Conservation (phyloP, 768 basidiomycete genomes). For the Leccinum disarticulatum region DNA sequence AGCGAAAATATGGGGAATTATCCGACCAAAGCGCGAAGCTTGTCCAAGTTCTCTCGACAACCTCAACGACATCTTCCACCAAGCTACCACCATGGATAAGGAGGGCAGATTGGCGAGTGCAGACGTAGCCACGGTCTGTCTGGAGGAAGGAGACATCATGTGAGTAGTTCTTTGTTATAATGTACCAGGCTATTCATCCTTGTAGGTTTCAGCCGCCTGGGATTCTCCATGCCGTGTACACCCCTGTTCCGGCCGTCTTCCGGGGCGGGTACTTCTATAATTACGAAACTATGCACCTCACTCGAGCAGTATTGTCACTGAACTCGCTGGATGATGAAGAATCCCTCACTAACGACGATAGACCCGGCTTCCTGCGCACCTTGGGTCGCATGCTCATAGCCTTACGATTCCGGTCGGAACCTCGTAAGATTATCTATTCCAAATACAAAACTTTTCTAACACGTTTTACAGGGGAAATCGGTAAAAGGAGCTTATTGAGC, state of each 20-base stretch:
- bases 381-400: conserved; percentile 4
- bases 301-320: neutral
- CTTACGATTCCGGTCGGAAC: neutral
- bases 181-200: too few relatives aligned
- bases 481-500: neutral
- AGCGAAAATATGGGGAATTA: neutral
- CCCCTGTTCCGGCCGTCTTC: neutral
- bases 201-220: conserved; percentile 2
- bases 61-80: neutral
- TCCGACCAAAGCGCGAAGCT: too few relatives aligned
- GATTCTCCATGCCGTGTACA: neutral
- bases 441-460: too few relatives aligned
- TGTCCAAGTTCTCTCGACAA: too few relatives aligned
- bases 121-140: conserved; percentile 1
- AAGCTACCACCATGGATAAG: neutral
- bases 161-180: neutral
- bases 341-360: neutral
- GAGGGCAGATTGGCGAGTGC: neutral
- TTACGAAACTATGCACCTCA: conserved; percentile 8
- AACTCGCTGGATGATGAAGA: neutral
- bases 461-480: neutral
- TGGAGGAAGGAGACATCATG: conserved; percentile 5
- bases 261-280: conserved; percentile 2
- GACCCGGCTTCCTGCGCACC: neutral
- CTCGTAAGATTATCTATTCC: neutral